phyloP scores from a whole-genome alignment of 1,139 yeast genomes.

The Saccharomyces hybrid region DNA sequence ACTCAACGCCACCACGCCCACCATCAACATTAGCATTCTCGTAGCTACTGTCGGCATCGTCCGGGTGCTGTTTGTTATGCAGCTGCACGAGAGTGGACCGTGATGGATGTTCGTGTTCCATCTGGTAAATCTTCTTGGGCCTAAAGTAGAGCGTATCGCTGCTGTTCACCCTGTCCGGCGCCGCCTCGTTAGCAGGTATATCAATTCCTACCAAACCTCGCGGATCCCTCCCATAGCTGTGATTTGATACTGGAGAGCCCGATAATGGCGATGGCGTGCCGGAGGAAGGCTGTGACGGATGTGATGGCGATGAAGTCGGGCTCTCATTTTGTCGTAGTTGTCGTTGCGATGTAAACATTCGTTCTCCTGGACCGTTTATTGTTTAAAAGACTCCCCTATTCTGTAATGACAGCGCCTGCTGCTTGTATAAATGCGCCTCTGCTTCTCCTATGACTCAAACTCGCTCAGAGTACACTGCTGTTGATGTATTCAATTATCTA shows the following conservation, averaged over 20 bases:
- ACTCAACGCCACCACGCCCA: background rate
- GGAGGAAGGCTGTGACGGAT: conserved; percentile 3
- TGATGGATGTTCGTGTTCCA: conserved; percentile 15
- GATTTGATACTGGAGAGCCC: background rate
- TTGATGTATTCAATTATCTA: background rate
- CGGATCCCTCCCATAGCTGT: conserved; percentile 1
- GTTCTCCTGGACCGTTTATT: background rate
- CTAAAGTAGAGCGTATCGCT: conserved; percentile 16
- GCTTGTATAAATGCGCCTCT: background rate
- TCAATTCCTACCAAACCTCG: background rate
- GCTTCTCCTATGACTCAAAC: background rate
- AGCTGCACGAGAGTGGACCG: conserved; percentile 32
- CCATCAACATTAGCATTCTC: conserved; percentile 41
- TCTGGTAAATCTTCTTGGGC: conserved; percentile 15
- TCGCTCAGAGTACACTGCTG: background rate
- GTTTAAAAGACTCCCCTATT: background rate
- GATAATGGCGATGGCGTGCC: background rate
- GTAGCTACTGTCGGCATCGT: background rate
- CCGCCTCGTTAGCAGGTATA: background rate
- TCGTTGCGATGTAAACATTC: background rate
- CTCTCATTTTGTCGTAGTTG: background rate
- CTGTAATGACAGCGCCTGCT: background rate
- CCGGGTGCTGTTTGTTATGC: background rate
- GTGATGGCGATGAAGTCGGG: conserved; percentile 1
- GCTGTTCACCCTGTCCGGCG: conserved; percentile 1